These are phyloP conservation scores for Neurospora sp. DNA, from an alignment of 495 filamentous ascomycete species.

Conservation along the genomic window DNA sequence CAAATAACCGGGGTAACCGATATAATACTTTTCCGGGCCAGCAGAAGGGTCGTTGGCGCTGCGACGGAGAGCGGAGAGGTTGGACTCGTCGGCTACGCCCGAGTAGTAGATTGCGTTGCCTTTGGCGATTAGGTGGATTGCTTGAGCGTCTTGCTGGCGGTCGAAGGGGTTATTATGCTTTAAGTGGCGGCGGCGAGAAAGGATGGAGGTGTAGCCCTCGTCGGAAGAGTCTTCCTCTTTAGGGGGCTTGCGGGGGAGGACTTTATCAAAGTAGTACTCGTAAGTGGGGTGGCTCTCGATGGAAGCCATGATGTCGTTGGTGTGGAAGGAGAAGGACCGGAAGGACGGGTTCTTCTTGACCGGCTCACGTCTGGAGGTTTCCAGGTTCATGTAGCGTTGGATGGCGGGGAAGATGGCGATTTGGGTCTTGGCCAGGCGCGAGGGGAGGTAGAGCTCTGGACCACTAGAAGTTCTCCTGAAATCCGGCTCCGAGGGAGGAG, in stretches of 20 bases:
- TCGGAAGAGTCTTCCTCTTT: not conserved
- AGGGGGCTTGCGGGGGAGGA: not conserved
- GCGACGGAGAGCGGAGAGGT: not conserved
- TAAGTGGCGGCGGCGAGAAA: too few species aligned
- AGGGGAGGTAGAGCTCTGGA: conserved; percentile 11
- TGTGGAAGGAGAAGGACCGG: not conserved
- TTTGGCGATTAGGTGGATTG: not conserved
- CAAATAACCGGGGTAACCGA: not conserved
- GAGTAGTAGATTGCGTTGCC: not conserved
- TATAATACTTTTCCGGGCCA: not conserved
- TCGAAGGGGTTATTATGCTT: not conserved
- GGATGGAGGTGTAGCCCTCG: not conserved
- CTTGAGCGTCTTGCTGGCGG: not conserved
- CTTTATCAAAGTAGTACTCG: not conserved
- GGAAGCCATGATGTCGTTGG: not conserved
- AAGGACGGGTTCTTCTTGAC: conserved; percentile 18
- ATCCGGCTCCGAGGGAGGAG: not conserved
- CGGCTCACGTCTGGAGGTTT: conserved; percentile 9
- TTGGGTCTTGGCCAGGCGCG: conserved; percentile 31
- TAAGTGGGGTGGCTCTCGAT: not conserved
- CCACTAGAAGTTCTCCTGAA: not conserved
- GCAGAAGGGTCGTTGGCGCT: not conserved
- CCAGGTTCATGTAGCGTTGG: conserved; percentile 20
- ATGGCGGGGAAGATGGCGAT: conserved; percentile 29
- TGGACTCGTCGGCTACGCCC: not conserved